phyloP scores from a whole-genome alignment of 345 rosid species.

The Eucalyptus curtisii region DNA sequence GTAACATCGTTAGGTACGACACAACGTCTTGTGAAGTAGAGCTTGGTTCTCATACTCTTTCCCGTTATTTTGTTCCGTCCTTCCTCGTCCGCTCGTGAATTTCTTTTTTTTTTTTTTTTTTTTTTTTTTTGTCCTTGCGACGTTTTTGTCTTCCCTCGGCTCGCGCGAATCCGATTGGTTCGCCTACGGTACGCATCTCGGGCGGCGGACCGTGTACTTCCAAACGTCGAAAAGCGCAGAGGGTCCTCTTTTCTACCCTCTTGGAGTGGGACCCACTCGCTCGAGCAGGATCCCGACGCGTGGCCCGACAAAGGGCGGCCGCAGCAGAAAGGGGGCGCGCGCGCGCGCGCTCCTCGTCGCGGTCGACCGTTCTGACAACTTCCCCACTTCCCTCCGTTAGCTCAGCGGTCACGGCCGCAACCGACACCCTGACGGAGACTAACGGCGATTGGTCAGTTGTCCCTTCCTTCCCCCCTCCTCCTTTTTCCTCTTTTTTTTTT shows the following conservation, averaged over 20 bases:
- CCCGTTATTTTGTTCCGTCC: not conserved
- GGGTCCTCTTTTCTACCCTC: not conserved
- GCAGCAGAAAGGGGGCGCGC: not conserved
- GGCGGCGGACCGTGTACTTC: not conserved
- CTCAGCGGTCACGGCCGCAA: conserved; percentile 11
- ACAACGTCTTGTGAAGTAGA: not conserved
- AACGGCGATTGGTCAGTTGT: not conserved
- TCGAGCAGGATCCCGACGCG: not conserved
- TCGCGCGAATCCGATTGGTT: not conserved
- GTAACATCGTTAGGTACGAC: not conserved
- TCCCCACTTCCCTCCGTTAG: not conserved
- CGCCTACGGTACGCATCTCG: not conserved
- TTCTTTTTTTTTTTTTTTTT: not conserved
- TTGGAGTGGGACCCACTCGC: not conserved
- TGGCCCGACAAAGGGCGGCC: not conserved
- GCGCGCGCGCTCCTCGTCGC: not conserved
- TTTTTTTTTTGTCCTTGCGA: not conserved
- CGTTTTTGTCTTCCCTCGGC: not conserved
- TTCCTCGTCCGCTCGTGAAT: not conserved
- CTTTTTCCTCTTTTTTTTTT: not conserved
- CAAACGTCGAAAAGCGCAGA: not conserved
- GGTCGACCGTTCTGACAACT: conserved; percentile 9
- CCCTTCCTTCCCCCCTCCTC: not conserved
- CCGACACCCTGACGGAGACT: conserved; percentile 17
- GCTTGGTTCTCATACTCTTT: not conserved